phyloP scores from a whole-genome alignment of 2,329 filamentous ascomycete genomes.

The Aspergillus uvarum region DNA sequence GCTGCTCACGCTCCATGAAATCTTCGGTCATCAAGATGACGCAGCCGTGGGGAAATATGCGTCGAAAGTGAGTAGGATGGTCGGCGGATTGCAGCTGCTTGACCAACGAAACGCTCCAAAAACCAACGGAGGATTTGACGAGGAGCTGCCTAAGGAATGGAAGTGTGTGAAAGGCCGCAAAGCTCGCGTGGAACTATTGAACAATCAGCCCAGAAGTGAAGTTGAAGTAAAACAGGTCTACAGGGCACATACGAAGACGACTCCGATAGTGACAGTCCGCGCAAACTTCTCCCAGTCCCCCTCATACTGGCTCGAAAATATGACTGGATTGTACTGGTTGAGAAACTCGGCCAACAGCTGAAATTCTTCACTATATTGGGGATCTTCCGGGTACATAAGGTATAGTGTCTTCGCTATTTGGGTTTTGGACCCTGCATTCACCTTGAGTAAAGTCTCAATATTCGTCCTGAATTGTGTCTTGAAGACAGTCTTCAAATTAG shows the following conservation, averaged over 20 bases:
- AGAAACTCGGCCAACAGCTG: conserved; percentile 27
- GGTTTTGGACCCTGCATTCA: conserved; percentile 18
- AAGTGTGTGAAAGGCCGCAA: conserved; percentile 30
- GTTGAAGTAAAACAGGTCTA: neutral
- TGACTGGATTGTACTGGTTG: conserved; percentile 26
- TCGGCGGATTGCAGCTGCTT: conserved; percentile 27
- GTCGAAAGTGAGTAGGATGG: conserved; percentile 28
- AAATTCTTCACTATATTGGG: conserved; percentile 24
- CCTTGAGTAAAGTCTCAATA: conserved; percentile 27
- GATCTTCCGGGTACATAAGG: conserved; percentile 32
- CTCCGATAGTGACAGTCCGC: conserved; percentile 20
- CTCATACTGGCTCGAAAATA: conserved; percentile 30
- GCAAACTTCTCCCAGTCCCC: conserved; percentile 40
- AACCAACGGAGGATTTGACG: conserved; percentile 24
- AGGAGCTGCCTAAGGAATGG: conserved; percentile 27
- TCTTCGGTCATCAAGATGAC: conserved; percentile 45
- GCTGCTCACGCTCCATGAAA: conserved; percentile 32
- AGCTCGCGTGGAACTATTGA: conserved; percentile 40
- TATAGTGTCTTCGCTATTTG: conserved; percentile 32
- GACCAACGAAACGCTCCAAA: conserved; percentile 37
- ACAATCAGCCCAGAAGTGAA: conserved; percentile 8
- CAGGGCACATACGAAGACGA: conserved; percentile 38
- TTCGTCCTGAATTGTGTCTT: conserved; percentile 24
- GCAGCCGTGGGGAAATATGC: conserved; percentile 40
- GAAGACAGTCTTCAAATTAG: conserved; percentile 19